Conservation (phyloP, 495 filamentous ascomycete genomes). For the Melanomma pulvis-pyrius region DNA sequence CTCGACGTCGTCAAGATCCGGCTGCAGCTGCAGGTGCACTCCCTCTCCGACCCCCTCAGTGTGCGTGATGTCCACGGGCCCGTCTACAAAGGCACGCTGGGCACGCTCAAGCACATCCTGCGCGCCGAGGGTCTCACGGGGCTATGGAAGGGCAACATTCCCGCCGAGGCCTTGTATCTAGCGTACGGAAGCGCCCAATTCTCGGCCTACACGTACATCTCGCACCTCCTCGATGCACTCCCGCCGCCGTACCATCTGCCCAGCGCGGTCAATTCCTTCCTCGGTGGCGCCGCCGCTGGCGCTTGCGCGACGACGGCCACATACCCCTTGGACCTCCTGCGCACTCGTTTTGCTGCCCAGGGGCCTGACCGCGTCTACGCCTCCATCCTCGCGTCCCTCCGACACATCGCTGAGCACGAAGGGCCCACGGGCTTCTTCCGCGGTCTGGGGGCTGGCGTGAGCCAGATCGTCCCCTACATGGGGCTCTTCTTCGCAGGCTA, state of each 20-base stretch:
- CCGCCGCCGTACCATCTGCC: conserved; percentile 54
- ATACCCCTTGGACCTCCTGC: conserved; percentile 90
- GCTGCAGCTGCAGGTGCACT: conserved; percentile 87
- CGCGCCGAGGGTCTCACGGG: conserved; percentile 78
- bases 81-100: conserved; percentile 76
- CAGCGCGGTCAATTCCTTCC: conserved; percentile 67
- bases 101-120: conserved; percentile 75
- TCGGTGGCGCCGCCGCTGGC: conserved; percentile 79
- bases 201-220: conserved; percentile 77
- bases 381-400: conserved; percentile 65
- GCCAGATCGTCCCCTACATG: conserved; percentile 93
- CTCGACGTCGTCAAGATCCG: conserved; percentile 96
- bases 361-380: conserved; percentile 80
- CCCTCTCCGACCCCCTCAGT: conserved; percentile 67
- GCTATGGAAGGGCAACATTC: conserved; percentile 97
- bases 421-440: conserved; percentile 81
- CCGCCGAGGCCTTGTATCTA: conserved; percentile 91
- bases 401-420: conserved; percentile 74
- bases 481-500: conserved; percentile 92
- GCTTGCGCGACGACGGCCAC: conserved; percentile 78
- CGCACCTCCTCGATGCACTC: conserved; percentile 56
- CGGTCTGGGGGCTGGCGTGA: conserved; percentile 75
- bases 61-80: conserved; percentile 59
- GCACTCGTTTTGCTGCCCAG: conserved; percentile 94
- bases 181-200: conserved; percentile 89